Conservation (phyloP, 2,329 filamentous ascomycete species). For the Cucurbitaria berberidis region DNA sequence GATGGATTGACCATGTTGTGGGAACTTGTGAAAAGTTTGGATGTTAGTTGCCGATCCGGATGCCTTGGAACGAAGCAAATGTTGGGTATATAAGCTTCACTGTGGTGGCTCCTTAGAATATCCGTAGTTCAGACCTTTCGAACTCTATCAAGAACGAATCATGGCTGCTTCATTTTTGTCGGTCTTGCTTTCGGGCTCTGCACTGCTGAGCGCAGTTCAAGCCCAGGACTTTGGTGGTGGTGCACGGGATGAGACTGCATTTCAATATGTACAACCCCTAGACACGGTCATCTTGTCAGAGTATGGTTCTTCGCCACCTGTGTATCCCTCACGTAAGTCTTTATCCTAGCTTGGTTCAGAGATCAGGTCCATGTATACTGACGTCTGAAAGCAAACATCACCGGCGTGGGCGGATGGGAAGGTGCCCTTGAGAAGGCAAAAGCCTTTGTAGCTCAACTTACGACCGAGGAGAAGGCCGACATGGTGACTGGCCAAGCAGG, state of each 20-base stretch:
- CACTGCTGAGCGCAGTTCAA: constrained; percentile 28
- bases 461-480: constrained; percentile 41
- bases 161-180: constrained; percentile 37
- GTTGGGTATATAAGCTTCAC: constrained; percentile 27
- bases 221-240: constrained; percentile 32
- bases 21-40: neutral
- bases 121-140: neutral
- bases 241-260: constrained; percentile 28
- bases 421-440: constrained; percentile 40
- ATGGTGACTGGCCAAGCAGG: constrained; percentile 50
- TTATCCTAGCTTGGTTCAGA: neutral
- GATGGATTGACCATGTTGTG: constrained; percentile 3
- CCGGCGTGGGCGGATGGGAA: constrained; percentile 42
- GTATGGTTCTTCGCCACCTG: constrained; percentile 35
- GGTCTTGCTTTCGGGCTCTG: constrained; percentile 27
- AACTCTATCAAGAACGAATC: constrained; percentile 8
- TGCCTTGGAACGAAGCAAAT: neutral
- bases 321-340: constrained; percentile 39
- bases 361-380: too few species aligned
- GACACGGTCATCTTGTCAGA: constrained; percentile 39
- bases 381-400: constrained; percentile 45
- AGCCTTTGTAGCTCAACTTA: constrained; percentile 39
- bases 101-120: constrained; percentile 7
- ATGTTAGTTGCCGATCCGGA: constrained; percentile 1
- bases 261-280: constrained; percentile 37